Base-by-base conservation (phyloP, 768 basidiomycete genomes). In the Lactarius quietus region DNA sequence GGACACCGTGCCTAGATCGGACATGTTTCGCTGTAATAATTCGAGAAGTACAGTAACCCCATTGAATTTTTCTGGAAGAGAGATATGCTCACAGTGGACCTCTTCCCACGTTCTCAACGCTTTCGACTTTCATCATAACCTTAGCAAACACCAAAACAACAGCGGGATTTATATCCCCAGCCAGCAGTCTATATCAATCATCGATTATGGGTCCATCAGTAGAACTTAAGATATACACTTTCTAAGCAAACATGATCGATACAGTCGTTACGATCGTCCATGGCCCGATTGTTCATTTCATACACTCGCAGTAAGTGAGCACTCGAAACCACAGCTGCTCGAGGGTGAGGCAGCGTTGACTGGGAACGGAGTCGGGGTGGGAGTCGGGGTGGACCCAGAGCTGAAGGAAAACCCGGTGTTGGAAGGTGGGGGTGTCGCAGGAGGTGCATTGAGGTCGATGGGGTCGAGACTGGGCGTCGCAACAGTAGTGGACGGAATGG, bases 371-470 rank as follows among this genome's bases (percentile, higher is more conserved):
- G 41, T 15, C 9, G 58, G 53, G 29, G 63, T 43, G 58, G 15
- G 20, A 48, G 28, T 55, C n/a, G 58, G 7, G 28, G 59, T 43
- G 26, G 66, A 20, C 15, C 20, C 57, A 8, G 66, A 53, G 18
- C 39, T 57, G n/a, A 52, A 39, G 23, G 43, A 65, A 39, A 65
- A 61, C 23, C 45, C 38, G 7, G 51, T 6, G 48, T 23, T 28
- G 20, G 63, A 26, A 52, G 64, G 6, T 39, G 67, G 41, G 10
- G 39, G 26, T n/a, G 31, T 23, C 28, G 14, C 26, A 6, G 57
- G 18, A n/a, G 54, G 54, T 26, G 38, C 15, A 20, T 41, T 53
- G 41, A 66, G 61, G 41, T 54, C 3, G 57, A 62, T 62, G 56
- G 31, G 14, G 28, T 51, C 62, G 18, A 15, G 1, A 18, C 29